phyloP scores from a whole-genome alignment of 2,329 filamentous ascomycete species.

The Aspergillus sp. region DNA sequence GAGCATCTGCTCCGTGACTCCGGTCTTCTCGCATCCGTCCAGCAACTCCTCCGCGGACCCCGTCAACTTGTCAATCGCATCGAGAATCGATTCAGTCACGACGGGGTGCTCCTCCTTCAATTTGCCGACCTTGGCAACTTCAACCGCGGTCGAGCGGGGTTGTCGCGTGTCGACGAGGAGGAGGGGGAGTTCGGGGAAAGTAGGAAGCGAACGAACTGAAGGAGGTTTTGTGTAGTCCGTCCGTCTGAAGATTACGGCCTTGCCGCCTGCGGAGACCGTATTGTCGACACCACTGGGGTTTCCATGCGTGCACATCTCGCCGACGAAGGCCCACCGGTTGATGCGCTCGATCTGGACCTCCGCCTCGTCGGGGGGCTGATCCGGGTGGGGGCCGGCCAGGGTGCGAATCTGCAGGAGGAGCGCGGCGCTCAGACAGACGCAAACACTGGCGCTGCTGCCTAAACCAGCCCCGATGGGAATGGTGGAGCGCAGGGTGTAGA shows the following conservation, averaged over 20 bases:
- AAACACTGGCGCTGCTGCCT: slow-evolving; percentile 91
- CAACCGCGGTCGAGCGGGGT: slow-evolving; percentile 76
- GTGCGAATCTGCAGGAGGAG: slow-evolving; percentile 85
- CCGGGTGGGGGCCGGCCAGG: slow-evolving; percentile 84
- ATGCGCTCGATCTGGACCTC: slow-evolving; percentile 88
- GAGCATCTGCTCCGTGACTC: slow-evolving; percentile 62
- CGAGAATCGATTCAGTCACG: slow-evolving; percentile 76
- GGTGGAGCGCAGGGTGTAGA: slow-evolving; percentile 89
- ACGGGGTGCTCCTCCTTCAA: slow-evolving; percentile 71
- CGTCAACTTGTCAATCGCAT: slow-evolving; percentile 72
- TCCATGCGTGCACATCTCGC: slow-evolving; percentile 95
- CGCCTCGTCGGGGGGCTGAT: slow-evolving; percentile 86
- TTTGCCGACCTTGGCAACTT: slow-evolving; percentile 81
- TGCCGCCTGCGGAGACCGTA: slow-evolving; percentile 89
- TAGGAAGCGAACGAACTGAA: slow-evolving; percentile 70
- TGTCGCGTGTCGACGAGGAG: slow-evolving; percentile 88
- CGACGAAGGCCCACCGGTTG: slow-evolving; percentile 96
- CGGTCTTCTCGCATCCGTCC: slow-evolving; percentile 65
- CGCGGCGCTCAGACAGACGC: slow-evolving; percentile 81
- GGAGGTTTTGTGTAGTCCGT: slow-evolving; percentile 76
- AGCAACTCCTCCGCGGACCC: slow-evolving; percentile 57
- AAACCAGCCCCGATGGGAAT: slow-evolving; percentile 90
- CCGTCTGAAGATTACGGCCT: slow-evolving; percentile 87
- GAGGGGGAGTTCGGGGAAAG: slow-evolving; percentile 89
- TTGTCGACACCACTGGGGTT: slow-evolving; percentile 97